phyloP scores from a whole-genome alignment of 306 rosid species.

The Lathyrus aphaca region DNA sequence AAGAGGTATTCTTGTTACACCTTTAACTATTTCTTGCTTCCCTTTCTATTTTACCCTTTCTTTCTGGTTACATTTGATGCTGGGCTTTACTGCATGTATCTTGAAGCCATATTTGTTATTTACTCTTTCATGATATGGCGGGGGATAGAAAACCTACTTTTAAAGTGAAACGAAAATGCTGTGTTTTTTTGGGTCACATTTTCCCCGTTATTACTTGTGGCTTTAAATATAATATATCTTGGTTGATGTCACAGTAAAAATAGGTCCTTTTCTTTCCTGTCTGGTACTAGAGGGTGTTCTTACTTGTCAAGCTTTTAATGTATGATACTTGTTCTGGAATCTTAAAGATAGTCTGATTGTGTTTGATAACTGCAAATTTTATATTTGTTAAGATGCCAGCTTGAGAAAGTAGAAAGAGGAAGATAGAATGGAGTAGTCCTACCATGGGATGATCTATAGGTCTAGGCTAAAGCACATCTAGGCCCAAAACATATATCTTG shows the following conservation, averaged over 20 bases:
- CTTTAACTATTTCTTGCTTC: conserved; percentile 11
- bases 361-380: conserved; percentile 17
- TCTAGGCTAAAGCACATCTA: no score
- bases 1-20: conserved; percentile 63
- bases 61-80: neutral
- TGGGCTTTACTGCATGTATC: conserved; percentile 22
- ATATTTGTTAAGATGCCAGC: conserved; percentile 17
- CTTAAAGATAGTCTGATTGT: neutral
- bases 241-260: conserved; percentile 8
- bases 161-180: neutral
- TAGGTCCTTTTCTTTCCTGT: neutral
- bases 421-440: neutral
- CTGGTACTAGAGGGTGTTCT: neutral
- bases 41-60: neutral
- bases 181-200: neutral
- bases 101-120: conserved; percentile 7
- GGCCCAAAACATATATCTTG: conserved; percentile 18
- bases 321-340: conserved; percentile 14
- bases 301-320: conserved; percentile 31
- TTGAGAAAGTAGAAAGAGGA: conserved; percentile 12
- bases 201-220: neutral
- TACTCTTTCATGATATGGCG: neutral
- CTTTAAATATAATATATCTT: conserved; percentile 17
- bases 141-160: neutral
- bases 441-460: neutral